Percentiles rank a stretch among this genome's conserved stretches.
Evolutionary conservation across 2,329 filamentous ascomycete species (phyloP).

Genomic region (Periconia sp.): DNA sequence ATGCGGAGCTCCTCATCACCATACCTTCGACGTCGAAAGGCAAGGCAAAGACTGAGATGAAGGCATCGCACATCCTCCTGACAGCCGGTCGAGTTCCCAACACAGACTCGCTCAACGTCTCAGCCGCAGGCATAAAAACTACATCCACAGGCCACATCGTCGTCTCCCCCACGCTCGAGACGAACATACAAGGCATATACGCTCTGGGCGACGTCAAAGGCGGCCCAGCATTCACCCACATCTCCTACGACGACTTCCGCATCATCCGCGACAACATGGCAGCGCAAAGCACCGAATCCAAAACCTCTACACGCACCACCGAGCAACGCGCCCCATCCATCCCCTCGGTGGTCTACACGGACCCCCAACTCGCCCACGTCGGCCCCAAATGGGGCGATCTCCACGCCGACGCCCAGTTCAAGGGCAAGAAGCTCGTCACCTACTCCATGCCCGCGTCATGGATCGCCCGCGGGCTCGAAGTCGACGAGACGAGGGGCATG

Average conservation of each 20-base stretch:
- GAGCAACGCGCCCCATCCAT: slow-evolving; percentile 33
- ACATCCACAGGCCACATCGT: slow-evolving; percentile 53
- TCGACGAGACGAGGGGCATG: slow-evolving; percentile 58
- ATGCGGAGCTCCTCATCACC: slow-evolving; percentile 33
- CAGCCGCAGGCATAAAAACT: slow-evolving; percentile 49
- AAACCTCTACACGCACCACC: slow-evolving; percentile 9
- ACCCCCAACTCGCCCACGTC: slow-evolving; percentile 61
- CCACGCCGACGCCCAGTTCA: no score
- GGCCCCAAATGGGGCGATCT: slow-evolving; percentile 55
- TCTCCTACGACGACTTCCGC: slow-evolving; percentile 63
- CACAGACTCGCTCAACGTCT: slow-evolving; percentile 54
- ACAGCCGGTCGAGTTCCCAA: slow-evolving; percentile 60
- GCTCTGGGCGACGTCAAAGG: slow-evolving; percentile 61
- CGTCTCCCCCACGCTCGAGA: slow-evolving; percentile 54
- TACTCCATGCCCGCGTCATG: slow-evolving; percentile 57
- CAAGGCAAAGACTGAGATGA: slow-evolving; percentile 27
- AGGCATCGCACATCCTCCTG: slow-evolving; percentile 57
- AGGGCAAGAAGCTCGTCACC: slow-evolving; percentile 1
- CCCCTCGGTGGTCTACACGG: slow-evolving; percentile 60
- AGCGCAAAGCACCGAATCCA: background rate
- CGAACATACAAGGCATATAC: slow-evolving; percentile 51
- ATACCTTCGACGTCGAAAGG: slow-evolving; percentile 17
- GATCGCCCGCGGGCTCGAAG: slow-evolving; percentile 60
- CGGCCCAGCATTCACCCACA: slow-evolving; percentile 61
- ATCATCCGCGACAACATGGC: slow-evolving; percentile 57